Percentiles rank a stretch among this genome's conserved stretches.
Conservation (phyloP, 1,139 yeast genomes). For the Candida glucosophila region DNA sequence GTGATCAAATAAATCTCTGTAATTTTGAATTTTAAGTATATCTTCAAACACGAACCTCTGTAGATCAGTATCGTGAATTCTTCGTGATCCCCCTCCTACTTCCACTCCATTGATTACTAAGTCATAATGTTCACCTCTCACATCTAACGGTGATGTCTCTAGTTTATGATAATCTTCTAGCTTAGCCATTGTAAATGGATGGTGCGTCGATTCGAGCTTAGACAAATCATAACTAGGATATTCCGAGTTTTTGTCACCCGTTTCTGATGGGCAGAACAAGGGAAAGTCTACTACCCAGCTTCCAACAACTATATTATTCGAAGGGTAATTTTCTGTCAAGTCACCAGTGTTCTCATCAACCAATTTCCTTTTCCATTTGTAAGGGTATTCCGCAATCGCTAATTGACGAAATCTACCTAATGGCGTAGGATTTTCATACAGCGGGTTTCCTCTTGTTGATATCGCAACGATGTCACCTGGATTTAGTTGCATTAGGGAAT, state of each 20-base stretch:
- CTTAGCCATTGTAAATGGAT: conserved; percentile 92
- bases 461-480: conserved; percentile 73
- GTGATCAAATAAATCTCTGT: conserved; percentile 75
- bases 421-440: conserved; percentile 94
- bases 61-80: conserved; percentile 78
- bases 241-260: conserved; percentile 20
- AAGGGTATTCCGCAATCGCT: conserved; percentile 48
- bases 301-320: conserved; percentile 44
- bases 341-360: conserved; percentile 11
- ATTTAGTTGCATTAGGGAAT: conserved; percentile 28
- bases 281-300: conserved; percentile 91
- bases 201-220: conserved; percentile 70
- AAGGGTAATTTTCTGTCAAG: conserved; percentile 10
- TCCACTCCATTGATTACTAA: conserved; percentile 91
- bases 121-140: conserved; percentile 92
- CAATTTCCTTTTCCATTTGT: conserved; percentile 39
- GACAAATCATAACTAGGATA: conserved; percentile 56
- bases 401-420: conserved; percentile 78
- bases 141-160: conserved; percentile 48
- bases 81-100: conserved; percentile 94
- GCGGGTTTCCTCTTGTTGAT: conserved; percentile 53
- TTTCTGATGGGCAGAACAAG: conserved; percentile 67
- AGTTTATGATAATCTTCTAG: conserved; percentile 56
- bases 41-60: conserved; percentile 63
- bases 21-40: conserved; percentile 46